A percentile compares a stretch with the other conserved stretches of the same genome.
These are phyloP conservation scores for Globisporangium spiculum DNA, from an alignment of 352 stramenopile species.

Conservation along the genomic window DNA sequence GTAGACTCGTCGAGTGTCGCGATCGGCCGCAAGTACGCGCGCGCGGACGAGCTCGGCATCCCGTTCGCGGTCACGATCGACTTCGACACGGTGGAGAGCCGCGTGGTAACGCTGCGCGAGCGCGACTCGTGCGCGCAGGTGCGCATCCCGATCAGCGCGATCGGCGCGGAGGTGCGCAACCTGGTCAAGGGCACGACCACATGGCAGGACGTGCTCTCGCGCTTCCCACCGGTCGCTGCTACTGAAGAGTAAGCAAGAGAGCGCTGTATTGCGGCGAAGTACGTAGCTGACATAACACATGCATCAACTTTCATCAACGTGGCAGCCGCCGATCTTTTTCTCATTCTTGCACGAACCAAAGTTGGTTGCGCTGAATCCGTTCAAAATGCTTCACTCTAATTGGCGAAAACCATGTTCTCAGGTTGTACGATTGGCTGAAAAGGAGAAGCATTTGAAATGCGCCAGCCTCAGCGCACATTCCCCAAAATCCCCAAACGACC, in stretches of 20 bases:
- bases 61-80: conserved; percentile 99
- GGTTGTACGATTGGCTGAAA: no score
- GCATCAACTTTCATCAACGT: not conserved
- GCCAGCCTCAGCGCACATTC: not conserved
- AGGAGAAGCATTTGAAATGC: no score
- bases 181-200: conserved; percentile 82
- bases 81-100: conserved; percentile 93
- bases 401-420: no score
- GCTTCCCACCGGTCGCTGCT: conserved; percentile 78
- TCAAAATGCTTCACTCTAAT: no score
- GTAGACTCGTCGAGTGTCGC: conserved; percentile 95
- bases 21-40: conserved; percentile 96
- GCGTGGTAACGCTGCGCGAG: conserved; percentile 97
- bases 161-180: conserved; percentile 80
- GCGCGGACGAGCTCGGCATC: conserved; percentile 97
- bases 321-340: no score
- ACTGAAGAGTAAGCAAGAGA: conserved; percentile 23
- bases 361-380: no score
- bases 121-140: conserved; percentile 97
- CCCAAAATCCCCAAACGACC: not conserved
- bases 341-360: no score
- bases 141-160: conserved; percentile 84
- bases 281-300: not conserved
- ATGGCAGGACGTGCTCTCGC: conserved; percentile 79
- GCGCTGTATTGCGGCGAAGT: not conserved